Evolutionary conservation across 2,329 filamentous ascomycete genomes (phyloP).

Genomic region (Daldinia sp.): DNA sequence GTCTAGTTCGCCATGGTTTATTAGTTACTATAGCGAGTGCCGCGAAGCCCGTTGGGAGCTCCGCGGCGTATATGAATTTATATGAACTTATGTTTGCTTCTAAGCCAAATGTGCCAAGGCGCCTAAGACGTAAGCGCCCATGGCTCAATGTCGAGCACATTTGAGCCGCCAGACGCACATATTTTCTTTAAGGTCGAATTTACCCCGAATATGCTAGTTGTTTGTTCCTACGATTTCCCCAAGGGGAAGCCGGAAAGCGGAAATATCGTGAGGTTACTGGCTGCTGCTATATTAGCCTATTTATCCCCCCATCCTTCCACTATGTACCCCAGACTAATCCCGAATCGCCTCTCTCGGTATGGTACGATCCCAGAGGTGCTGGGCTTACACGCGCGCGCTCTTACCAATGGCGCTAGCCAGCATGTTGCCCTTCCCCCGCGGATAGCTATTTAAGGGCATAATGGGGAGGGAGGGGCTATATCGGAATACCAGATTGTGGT

Average conservation of each 20-base stretch:
- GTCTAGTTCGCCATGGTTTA: neutral
- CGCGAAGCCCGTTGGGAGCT: slow-evolving; percentile 13
- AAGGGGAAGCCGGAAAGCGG: slow-evolving; percentile 24
- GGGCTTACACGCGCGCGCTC: slow-evolving; percentile 14
- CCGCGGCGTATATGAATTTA: slow-evolving; percentile 31
- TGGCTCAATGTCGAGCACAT: slow-evolving; percentile 27
- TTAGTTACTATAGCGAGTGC: slow-evolving; percentile 2
- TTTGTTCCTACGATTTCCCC: slow-evolving; percentile 8
- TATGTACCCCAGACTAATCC: slow-evolving; percentile 37
- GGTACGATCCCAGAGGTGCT: slow-evolving; percentile 20
- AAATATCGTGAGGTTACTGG: slow-evolving; percentile 27
- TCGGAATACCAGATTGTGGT: slow-evolving; percentile 20
- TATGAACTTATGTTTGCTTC: slow-evolving; percentile 16
- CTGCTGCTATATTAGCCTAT: slow-evolving; percentile 39
- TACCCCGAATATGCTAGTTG: slow-evolving; percentile 28
- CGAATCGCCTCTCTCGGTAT: slow-evolving; percentile 34
- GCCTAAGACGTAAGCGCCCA: slow-evolving; percentile 20
- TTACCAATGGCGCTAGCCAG: slow-evolving; percentile 13
- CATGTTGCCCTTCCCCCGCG: slow-evolving; percentile 22
- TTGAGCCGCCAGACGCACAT: slow-evolving; percentile 31
- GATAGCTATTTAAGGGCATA: slow-evolving; percentile 25
- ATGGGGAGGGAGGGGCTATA: slow-evolving; percentile 13
- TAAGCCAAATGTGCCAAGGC: slow-evolving; percentile 21
- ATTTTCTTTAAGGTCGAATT: slow-evolving; percentile 28
- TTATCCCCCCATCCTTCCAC: slow-evolving; percentile 22